Conservation (phyloP, 1,284 basidiomycete genomes). For the Gomphus bonarii region DNA sequence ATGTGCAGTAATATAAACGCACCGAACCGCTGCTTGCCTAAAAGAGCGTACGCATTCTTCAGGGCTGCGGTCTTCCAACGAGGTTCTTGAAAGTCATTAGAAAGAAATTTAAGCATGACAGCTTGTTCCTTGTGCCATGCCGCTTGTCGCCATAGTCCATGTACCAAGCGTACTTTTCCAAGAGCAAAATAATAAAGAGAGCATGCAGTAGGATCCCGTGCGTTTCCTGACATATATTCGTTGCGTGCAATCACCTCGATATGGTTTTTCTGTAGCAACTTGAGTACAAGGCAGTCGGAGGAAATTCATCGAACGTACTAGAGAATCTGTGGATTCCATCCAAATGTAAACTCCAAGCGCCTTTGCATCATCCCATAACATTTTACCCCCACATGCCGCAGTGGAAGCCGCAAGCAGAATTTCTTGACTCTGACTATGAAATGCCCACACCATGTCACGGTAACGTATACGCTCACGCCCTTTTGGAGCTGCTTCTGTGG, state of each 20-base stretch:
- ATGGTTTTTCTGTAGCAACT: conserved; percentile 49
- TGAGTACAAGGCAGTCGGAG: neutral
- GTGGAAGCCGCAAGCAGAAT: conserved; percentile 65
- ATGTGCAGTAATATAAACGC: conserved; percentile 17
- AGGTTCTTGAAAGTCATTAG: conserved; percentile 79
- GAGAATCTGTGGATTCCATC: conserved; percentile 65
- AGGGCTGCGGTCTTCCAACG: conserved; percentile 90
- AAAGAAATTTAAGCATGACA: conserved; percentile 86
- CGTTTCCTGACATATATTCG: conserved; percentile 79
- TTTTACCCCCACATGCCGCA: conserved; percentile 67
- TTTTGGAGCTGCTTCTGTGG: conserved; percentile 21
- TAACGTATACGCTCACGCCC: conserved; percentile 70
- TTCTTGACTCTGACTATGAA: conserved; percentile 87
- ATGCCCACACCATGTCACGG: conserved; percentile 92
- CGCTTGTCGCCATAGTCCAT: conserved; percentile 93
- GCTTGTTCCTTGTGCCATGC: conserved; percentile 88
- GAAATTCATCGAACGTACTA: conserved; percentile 41
- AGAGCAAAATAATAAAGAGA: conserved; percentile 94
- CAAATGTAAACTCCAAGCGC: conserved; percentile 83
- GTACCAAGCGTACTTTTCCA: conserved; percentile 84
- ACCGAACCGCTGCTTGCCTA: conserved; percentile 92
- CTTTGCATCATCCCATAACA: conserved; percentile 82
- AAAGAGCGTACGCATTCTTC: conserved; percentile 93
- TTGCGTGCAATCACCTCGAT: conserved; percentile 89
- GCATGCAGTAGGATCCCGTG: conserved; percentile 81